Evolutionary conservation across 139 green algal genomes (phyloP).

Genomic region (Chloropicon primus): DNA sequence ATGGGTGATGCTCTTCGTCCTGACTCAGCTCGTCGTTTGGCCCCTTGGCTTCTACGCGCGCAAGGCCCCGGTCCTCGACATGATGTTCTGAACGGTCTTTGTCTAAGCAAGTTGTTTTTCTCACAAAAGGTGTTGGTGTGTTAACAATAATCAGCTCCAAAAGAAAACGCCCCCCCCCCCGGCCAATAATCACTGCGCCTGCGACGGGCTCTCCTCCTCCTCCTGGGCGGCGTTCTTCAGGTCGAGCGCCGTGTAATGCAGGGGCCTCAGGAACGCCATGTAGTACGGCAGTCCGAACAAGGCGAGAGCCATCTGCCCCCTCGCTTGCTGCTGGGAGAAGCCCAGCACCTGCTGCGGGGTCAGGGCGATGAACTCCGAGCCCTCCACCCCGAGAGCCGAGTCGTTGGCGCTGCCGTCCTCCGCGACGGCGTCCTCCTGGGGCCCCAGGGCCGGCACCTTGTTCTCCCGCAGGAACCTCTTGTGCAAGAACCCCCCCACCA

Average conservation of each 20-base stretch:
- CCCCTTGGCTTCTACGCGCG: too few species aligned
- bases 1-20: too few species aligned
- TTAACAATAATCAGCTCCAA: too few species aligned
- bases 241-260: not conserved
- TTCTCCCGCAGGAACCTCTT: not conserved
- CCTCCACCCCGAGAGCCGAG: not conserved
- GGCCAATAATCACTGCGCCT: too few species aligned
- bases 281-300: not conserved
- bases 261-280: not conserved
- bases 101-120: too few species aligned
- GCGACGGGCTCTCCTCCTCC: too few species aligned
- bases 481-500: not conserved
- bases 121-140: too few species aligned
- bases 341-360: not conserved
- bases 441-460: not conserved
- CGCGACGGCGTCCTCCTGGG: not conserved
- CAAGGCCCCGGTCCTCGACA: too few species aligned
- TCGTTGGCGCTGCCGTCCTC: too few species aligned
- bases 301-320: not conserved
- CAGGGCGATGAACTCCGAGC: not conserved
- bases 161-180: too few species aligned
- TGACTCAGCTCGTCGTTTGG: too few species aligned
- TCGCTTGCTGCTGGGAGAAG: not conserved
- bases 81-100: too few species aligned
- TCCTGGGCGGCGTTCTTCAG: not conserved